Evolutionary conservation across 2,329 filamentous ascomycete genomes (phyloP), one percentile per base, ranked within the genome.

Genomic region (Aspergillus sp.): DNA sequence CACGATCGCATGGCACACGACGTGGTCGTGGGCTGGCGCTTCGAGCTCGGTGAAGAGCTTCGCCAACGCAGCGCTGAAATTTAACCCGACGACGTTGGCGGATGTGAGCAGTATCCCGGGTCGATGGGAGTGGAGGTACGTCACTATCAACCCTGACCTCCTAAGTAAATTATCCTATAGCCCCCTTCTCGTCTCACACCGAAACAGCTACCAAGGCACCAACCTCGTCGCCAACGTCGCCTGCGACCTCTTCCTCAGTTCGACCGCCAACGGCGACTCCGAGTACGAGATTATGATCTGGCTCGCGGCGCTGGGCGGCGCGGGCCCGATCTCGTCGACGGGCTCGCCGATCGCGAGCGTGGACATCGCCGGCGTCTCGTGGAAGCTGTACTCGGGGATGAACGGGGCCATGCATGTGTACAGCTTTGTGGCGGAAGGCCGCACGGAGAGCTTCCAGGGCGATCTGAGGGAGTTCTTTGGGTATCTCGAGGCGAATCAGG

Each of bases 211-310:
- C 56, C 63, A 61, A 17, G 69, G 66, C 37, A 60, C 53, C 31
- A 40, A 58, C 34, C 51, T 77, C 30, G 58, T 73, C 20, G 72
- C 72, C 32, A 67, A 80, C 46, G 75, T 80, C 11, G 64, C 74
- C 10, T 80, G 76, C 47, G 74, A 79, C 49, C 54, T 79, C 31
- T 80, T 80, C 58, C 74, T 74, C 5, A 48, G 54, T 16, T 62
- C 68, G 26, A 61, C 61, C 12, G 63, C 70, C 1, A 55, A 57
- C 17, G 64, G 61, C 26, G 50, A 42, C 29, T 49, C 64, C n/a
- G 61, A 73, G 44, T 78, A 74, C 48, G 77, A 80, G 55, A 62
- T 80, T 45, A 81, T 81, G 76, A 67, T 81, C 43, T 81, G 77
- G 76, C 61, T 78, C 28, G 69, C 63, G 3, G 71, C 71, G 17